Evolutionary conservation across 179 eudicot genomes (phyloP), one percentile per base, ranked within the genome.

Genomic region (Beta lomatogona): DNA sequence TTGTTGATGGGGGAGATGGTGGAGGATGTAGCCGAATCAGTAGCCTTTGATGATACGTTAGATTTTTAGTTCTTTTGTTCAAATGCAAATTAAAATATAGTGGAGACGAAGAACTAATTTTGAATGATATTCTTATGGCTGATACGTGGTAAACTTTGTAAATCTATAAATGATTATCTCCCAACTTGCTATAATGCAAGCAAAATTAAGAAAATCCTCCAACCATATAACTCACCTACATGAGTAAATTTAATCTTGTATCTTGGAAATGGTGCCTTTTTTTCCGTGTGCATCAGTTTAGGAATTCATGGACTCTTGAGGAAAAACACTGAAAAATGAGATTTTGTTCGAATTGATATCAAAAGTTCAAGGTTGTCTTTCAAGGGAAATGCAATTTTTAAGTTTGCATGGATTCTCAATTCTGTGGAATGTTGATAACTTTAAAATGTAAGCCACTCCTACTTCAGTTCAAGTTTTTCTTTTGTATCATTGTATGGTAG

Each of bases 1-100:
- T 46, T 84, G 6, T 44, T 84, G 78, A 78, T 79, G 18, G 86
- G 81, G 9, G 84, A 81, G 11, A 78, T 74, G 87, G 77, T 73
- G 9, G 82, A 78, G 70, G 84, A 81, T 68, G 84, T 79, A 63
- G 86, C 86, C 36, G 80, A 83, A 31, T 45, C 80, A 1, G 59
- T 60, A 58, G 80, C 58, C 28, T 75, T 48, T 76, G 83, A 80
- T 81, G 77, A 54, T 46, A 70, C 70, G 44, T 76, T 73, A 16
- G 82, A 60, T 14, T 81, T 21, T 61, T 83, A 21, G 67, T 22
- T 57, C 0, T 45, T 65, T 21, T 48, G 19, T 36, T 11, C 10
- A 22, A 25, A 21, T 66, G 36, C 44, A 41, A 10, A 22, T 57
- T n/a, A 67, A 53, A 18, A 25, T 1, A 19, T 65, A 31, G 50